Conservation (phyloP, 2,329 filamentous ascomycete genomes). For the Colletotrichum sp. region DNA sequence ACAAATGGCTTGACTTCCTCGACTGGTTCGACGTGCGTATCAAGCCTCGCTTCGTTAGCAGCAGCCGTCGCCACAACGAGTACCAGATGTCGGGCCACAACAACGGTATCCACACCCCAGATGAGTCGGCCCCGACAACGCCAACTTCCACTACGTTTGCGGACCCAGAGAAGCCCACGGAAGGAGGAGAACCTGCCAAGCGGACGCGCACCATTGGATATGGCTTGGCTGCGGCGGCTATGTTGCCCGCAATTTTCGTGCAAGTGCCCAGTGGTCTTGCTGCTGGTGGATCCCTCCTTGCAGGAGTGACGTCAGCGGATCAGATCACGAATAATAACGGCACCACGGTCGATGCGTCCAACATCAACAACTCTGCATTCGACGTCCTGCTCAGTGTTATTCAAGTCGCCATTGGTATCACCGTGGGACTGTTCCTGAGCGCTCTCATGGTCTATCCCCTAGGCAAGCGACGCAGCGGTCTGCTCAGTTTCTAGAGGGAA, state of each 20-base stretch:
- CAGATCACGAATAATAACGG: slow-evolving; percentile 51
- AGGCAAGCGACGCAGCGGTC: slow-evolving; percentile 61
- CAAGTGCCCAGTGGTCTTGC: slow-evolving; percentile 69
- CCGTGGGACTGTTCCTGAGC: slow-evolving; percentile 64
- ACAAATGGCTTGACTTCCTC: slow-evolving; percentile 52
- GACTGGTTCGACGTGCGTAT: slow-evolving; percentile 57
- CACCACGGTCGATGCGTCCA: slow-evolving; percentile 29
- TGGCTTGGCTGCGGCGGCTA: slow-evolving; percentile 81
- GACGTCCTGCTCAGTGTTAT: slow-evolving; percentile 63
- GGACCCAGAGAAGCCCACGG: slow-evolving; percentile 16
- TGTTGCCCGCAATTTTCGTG: slow-evolving; percentile 86
- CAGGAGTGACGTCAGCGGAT: slow-evolving; percentile 62
- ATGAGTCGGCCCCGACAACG: slow-evolving; percentile 8
- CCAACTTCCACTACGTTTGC: not conserved
- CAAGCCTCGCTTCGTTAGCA: slow-evolving; percentile 37
- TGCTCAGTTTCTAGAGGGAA: slow-evolving; percentile 45
- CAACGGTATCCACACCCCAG: not conserved
- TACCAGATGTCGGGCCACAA: slow-evolving; percentile 16
- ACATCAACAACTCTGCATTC: slow-evolving; percentile 50
- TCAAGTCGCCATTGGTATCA: slow-evolving; percentile 66
- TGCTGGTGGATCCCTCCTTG: slow-evolving; percentile 62
- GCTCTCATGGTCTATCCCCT: slow-evolving; percentile 60
- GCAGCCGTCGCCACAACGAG: slow-evolving; percentile 24
- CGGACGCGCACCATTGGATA: slow-evolving; percentile 61
- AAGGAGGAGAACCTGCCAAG: slow-evolving; percentile 25